Conservation (phyloP, 805 yeast species). For the Saccharomycopsis olivae region DNA sequence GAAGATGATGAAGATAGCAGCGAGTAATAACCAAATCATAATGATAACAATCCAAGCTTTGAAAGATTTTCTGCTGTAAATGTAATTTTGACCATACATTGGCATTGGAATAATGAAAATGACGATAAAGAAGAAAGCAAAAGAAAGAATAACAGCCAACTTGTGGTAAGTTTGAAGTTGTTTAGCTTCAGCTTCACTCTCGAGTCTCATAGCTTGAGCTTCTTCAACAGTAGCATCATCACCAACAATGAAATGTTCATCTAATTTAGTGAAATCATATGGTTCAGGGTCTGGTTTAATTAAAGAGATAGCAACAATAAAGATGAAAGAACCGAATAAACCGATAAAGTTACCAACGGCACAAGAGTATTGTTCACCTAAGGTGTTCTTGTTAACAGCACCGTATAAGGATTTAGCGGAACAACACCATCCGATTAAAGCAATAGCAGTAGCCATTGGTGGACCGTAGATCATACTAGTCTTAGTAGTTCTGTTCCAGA, state of each 20-base stretch:
- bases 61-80: conserved; percentile 25
- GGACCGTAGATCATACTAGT: conserved; percentile 30
- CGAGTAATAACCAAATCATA: conserved; percentile 26
- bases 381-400: conserved; percentile 25
- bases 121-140: conserved; percentile 22
- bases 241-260: conserved; percentile 23
- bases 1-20: conserved; percentile 25
- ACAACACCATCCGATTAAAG: conserved; percentile 29
- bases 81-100: conserved; percentile 26
- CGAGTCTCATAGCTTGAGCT: conserved; percentile 22
- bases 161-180: conserved; percentile 22
- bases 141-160: conserved; percentile 21
- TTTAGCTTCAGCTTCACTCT: conserved; percentile 17
- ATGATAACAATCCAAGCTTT: conserved; percentile 27
- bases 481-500: conserved; percentile 28
- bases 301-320: conserved; percentile 21
- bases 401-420: conserved; percentile 29
- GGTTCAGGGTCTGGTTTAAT: conserved; percentile 22
- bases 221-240: conserved; percentile 28
- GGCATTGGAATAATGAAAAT: conserved; percentile 25
- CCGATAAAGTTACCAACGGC: conserved; percentile 32
- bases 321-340: conserved; percentile 26
- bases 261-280: conserved; percentile 23
- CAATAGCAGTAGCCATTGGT: conserved; percentile 27
- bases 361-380: conserved; percentile 30